A percentile compares a stretch with the other conserved stretches of the same genome.
These are phyloP conservation scores for Kwoniella pini DNA, from an alignment of 768 basidiomycete species.

Conservation along the genomic window DNA sequence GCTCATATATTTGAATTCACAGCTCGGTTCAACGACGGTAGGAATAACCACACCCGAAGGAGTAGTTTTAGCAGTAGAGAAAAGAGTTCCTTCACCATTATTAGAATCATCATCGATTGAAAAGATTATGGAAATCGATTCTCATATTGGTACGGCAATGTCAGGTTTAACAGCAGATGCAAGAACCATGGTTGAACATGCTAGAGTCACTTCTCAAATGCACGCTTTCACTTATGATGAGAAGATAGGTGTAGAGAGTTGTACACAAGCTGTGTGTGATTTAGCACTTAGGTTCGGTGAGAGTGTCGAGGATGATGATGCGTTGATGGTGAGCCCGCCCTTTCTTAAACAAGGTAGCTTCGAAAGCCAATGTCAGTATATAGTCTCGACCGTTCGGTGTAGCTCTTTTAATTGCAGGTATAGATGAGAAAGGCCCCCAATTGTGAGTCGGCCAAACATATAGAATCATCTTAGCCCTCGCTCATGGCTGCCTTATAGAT, in stretches of 20 bases:
- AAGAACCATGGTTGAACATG: slow-evolving; percentile 99
- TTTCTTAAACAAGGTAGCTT: background rate
- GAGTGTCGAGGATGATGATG: slow-evolving; percentile 98
- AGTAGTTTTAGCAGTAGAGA: slow-evolving; percentile 92
- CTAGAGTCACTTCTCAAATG: slow-evolving; percentile 78
- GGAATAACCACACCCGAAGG: slow-evolving; percentile 89
- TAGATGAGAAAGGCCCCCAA: slow-evolving; percentile 94
- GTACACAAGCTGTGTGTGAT: slow-evolving; percentile 97
- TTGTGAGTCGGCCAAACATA: slow-evolving; percentile 72
- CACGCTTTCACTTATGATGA: slow-evolving; percentile 98
- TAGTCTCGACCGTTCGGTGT: slow-evolving; percentile 96
- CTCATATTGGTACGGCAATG: slow-evolving; percentile 96
- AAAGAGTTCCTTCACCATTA: slow-evolving; percentile 94
- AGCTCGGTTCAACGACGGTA: slow-evolving; percentile 98
- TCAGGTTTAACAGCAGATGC: slow-evolving; percentile 93
- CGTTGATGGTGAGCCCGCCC: slow-evolving; percentile 75
- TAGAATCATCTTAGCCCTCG: no score
- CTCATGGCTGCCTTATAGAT: no score
- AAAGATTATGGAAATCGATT: slow-evolving; percentile 99
- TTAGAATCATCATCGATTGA: slow-evolving; percentile 95
- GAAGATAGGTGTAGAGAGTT: slow-evolving; percentile 93
- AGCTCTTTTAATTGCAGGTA: slow-evolving; percentile 92
- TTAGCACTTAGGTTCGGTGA: slow-evolving; percentile 95
- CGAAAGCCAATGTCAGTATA: no score
- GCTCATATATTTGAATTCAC: background rate